Conservation (phyloP, 441 rosid species). For the Populus trichocarpa region DNA sequence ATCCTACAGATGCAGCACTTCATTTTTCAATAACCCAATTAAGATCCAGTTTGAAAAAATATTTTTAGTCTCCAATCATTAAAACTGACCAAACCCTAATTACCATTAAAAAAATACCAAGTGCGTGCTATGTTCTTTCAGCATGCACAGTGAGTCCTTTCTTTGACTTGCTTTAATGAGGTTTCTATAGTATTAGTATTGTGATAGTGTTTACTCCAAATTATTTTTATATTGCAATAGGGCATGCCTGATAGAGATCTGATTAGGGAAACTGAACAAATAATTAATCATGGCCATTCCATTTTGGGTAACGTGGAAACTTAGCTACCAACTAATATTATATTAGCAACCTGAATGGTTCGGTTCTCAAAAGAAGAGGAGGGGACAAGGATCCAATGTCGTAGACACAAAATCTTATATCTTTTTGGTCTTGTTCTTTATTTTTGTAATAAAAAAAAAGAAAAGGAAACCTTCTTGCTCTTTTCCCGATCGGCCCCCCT, state of each 20-base stretch:
- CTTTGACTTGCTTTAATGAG: background rate
- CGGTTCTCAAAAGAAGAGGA: background rate
- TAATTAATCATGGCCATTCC: background rate
- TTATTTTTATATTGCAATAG: background rate
- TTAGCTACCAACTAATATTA: background rate
- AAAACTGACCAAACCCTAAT: too few relatives aligned
- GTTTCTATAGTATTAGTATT: background rate
- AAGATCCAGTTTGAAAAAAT: background rate
- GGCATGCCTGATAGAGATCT: background rate
- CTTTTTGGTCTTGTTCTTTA: background rate
- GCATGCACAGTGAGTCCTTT: background rate
- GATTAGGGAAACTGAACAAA: background rate
- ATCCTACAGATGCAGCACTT: background rate
- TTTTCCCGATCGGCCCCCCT: background rate
- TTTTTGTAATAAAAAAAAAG: background rate
- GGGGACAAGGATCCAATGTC: slow-evolving; percentile 20
- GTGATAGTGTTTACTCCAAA: background rate
- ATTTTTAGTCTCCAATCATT: too few relatives aligned
- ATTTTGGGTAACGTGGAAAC: slow-evolving; percentile 5
- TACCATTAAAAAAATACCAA: background rate
- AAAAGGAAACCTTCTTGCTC: background rate
- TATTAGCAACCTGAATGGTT: background rate
- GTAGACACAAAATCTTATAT: background rate
- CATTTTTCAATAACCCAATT: background rate
- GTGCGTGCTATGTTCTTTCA: background rate